A percentile compares a stretch with the other conserved stretches of the same genome.
These are phyloP conservation scores for Fulvia fulva DNA, from an alignment of 2,329 filamentous ascomycete species.

Conservation along the genomic window DNA sequence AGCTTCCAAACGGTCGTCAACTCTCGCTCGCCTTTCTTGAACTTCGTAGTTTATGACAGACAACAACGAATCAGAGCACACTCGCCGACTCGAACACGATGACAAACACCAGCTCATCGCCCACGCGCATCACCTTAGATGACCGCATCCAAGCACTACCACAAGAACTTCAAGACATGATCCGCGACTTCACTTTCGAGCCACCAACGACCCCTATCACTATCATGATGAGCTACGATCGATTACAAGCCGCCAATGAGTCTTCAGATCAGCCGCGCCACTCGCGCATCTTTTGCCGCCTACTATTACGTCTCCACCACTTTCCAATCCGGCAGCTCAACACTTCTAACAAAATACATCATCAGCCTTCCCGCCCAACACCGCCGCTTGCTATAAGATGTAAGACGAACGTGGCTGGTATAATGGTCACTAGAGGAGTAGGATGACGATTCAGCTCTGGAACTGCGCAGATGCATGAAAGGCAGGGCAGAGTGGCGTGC, in stretches of 20 bases:
- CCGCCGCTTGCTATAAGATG: background rate
- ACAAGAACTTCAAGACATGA: slow-evolving; percentile 8
- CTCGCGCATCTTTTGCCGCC: background rate
- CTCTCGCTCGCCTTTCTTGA: background rate
- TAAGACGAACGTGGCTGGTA: too few species aligned
- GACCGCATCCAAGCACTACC: background rate
- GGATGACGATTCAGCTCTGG: too few species aligned
- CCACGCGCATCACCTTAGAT: background rate
- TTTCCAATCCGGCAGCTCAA: background rate
- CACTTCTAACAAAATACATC: background rate
- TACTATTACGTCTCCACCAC: background rate
- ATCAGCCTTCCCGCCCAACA: background rate
- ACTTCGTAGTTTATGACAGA: too few species aligned
- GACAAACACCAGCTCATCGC: background rate
- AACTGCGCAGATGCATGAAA: too few species aligned
- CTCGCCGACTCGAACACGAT: background rate
- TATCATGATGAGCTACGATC: background rate
- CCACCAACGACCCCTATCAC: background rate
- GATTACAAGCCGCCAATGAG: background rate
- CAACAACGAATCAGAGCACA: background rate
- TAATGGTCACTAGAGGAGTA: too few species aligned
- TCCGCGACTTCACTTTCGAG: background rate
- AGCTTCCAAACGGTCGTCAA: background rate
- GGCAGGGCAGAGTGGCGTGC: too few species aligned
- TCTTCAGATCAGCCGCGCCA: background rate